A percentile compares a stretch with the other conserved stretches of the same genome.
phyloP scores from a whole-genome alignment of 768 basidiomycete genomes.

The Suillus hirtellus region DNA sequence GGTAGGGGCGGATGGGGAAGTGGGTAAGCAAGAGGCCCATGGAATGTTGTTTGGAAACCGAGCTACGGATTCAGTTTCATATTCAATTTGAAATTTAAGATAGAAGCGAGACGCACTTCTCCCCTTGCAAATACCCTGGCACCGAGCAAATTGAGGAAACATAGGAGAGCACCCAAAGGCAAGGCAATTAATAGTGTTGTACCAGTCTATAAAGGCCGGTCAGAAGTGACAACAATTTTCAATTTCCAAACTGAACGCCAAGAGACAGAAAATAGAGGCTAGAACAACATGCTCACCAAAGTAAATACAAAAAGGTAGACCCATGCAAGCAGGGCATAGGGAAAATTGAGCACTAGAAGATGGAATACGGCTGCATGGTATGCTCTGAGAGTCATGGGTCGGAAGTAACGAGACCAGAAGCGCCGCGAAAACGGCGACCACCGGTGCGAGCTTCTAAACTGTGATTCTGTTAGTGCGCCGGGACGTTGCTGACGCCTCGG shows the following conservation, averaged over 20 bases:
- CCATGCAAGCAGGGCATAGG: constrained; percentile 77
- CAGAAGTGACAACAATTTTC: constrained; percentile 17
- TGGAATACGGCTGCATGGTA: constrained; percentile 73
- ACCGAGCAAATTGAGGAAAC: constrained; percentile 75
- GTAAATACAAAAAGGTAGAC: constrained; percentile 80
- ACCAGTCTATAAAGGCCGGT: constrained; percentile 51
- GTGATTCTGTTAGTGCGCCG: constrained; percentile 3
- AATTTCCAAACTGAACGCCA: constrained; percentile 8
- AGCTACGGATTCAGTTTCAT: constrained; percentile 41
- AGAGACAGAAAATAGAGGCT: background rate
- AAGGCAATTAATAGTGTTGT: constrained; percentile 80
- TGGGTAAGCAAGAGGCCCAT: constrained; percentile 63
- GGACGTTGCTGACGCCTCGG: constrained; percentile 7
- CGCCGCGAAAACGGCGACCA: constrained; percentile 29
- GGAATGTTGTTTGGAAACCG: constrained; percentile 67
- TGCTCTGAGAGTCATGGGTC: constrained; percentile 52
- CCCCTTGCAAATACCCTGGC: constrained; percentile 70
- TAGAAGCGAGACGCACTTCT: constrained; percentile 47
- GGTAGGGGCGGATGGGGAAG: constrained; percentile 68
- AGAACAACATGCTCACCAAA: constrained; percentile 50
- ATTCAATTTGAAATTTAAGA: constrained; percentile 7
- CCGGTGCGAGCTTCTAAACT: constrained; percentile 1
- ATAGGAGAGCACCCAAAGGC: constrained; percentile 74
- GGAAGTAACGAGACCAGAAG: constrained; percentile 60
- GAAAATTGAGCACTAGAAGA: constrained; percentile 73